Conservation (phyloP, 2,329 filamentous ascomycete genomes). For the Fusarium citri region DNA sequence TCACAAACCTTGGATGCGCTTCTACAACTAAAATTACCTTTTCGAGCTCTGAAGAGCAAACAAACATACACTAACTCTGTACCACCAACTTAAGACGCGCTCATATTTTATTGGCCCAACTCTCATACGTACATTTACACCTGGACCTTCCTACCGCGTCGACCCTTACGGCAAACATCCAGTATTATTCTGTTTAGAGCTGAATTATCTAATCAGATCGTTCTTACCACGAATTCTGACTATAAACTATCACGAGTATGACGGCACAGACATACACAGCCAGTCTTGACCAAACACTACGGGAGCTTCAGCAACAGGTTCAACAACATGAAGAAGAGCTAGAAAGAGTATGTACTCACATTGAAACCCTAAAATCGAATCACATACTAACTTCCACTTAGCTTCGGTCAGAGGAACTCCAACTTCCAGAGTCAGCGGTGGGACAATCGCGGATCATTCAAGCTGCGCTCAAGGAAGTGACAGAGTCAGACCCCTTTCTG, state of each 20-base stretch:
- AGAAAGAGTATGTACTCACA: slow-evolving; percentile 53
- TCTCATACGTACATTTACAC: neutral
- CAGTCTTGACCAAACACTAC: slow-evolving; percentile 74
- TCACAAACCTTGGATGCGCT: neutral
- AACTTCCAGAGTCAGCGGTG: slow-evolving; percentile 45
- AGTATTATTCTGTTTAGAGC: neutral
- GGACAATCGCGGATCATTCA: slow-evolving; percentile 62
- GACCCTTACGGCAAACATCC: neutral
- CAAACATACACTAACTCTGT: neutral
- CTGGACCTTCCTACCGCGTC: neutral
- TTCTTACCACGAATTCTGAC: slow-evolving; percentile 2
- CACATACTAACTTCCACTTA: slow-evolving; percentile 25
- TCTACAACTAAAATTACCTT: neutral
- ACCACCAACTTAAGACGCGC: neutral
- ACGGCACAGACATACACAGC: slow-evolving; percentile 50
- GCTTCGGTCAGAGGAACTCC: slow-evolving; percentile 46
- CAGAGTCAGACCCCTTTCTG: slow-evolving; percentile 71
- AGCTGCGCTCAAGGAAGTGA: slow-evolving; percentile 73
- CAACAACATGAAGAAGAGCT: slow-evolving; percentile 65
- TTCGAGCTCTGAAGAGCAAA: neutral
- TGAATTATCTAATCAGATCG: neutral
- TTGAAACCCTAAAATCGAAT: neutral
- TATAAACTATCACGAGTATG: slow-evolving; percentile 34
- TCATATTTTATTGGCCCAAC: neutral
- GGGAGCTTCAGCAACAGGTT: slow-evolving; percentile 71